phyloP scores from a whole-genome alignment of 345 rosid species.

The Trapa incisa region DNA sequence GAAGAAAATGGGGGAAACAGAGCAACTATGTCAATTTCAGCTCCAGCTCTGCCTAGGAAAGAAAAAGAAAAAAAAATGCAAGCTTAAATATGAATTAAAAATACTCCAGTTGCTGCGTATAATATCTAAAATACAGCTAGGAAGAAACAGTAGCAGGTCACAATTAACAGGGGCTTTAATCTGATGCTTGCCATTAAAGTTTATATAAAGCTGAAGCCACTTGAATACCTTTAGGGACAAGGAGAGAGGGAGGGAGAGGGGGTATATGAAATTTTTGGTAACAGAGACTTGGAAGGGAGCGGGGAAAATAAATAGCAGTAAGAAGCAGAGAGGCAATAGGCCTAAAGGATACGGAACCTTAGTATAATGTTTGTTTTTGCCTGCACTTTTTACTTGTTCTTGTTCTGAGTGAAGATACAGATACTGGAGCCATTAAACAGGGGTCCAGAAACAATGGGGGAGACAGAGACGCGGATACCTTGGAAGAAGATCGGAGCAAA shows the following conservation, averaged over 20 bases:
- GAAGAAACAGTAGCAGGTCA: background rate
- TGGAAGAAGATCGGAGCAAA: constrained; percentile 6
- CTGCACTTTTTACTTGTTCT: constrained; percentile 1
- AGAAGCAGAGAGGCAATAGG: constrained; percentile 4
- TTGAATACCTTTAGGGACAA: background rate
- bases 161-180: background rate
- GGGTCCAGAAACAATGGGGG: background rate
- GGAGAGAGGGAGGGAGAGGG: background rate
- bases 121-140: too few relatives aligned
- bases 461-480: constrained; percentile 10
- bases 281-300: constrained; percentile 25
- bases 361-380: background rate
- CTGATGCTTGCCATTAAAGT: background rate
- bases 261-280: background rate
- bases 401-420: constrained; percentile 4
- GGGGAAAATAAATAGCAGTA: constrained; percentile 43
- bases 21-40: constrained; percentile 11
- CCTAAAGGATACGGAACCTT: constrained; percentile 8
- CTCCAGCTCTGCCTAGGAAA: background rate
- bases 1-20: constrained; percentile 15
- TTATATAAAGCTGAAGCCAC: constrained; percentile 2
- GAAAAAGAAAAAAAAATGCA: background rate
- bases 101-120: background rate
- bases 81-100: background rate
- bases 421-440: constrained; percentile 17